Evolutionary conservation across 331 rosid species (phyloP), one percentile per base, ranked within the genome.

Genomic region (Pyrus hybrid): DNA sequence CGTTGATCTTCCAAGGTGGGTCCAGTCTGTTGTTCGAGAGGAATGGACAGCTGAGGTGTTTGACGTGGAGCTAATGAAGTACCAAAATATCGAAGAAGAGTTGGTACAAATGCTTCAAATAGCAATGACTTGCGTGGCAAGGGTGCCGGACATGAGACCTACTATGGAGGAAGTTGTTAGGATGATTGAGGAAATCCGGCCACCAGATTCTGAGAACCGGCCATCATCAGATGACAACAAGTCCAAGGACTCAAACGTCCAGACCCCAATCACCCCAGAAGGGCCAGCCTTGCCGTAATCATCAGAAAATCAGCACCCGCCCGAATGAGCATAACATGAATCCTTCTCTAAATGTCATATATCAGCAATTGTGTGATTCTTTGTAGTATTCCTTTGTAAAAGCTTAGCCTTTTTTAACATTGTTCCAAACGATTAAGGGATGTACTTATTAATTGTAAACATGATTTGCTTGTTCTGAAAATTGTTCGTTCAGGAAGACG

Each of bases 31-130:
- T 58, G 98, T 93, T 5, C 80, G 96, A 70, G 97, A 91, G 85
- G 98, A 91, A 70, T 88, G 98, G 98, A 94, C 97, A 68, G 86
- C 93, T 13, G 98, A 94, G 91, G 98, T 94, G 77, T 91, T 94
- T 85, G 97, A 94, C 80, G 85, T 90, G 28, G 92, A 94, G 83
- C 88, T 94, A 1, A 90, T 88, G 91, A 88, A 83, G 73, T 84
- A 83, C 60, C 85, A 83, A 58, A 85, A 88, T 63, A 92, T 92
- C 63, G 99, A 92, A 86, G 98, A 93, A 66, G 99, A 94, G 78
- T 32, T 92, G 79, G 97, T 94, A 71, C 97, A 93, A 81, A 93
- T 90, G 96, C 88, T 93, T 76, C 97, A 94, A 79, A 84, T 94
- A 65, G 97, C 95, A 70, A 90, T 94, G 97, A 91, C 95, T 6